Base-by-base conservation (phyloP, 352 stramenopile species). In the Globisporangium irregulare region DNA sequence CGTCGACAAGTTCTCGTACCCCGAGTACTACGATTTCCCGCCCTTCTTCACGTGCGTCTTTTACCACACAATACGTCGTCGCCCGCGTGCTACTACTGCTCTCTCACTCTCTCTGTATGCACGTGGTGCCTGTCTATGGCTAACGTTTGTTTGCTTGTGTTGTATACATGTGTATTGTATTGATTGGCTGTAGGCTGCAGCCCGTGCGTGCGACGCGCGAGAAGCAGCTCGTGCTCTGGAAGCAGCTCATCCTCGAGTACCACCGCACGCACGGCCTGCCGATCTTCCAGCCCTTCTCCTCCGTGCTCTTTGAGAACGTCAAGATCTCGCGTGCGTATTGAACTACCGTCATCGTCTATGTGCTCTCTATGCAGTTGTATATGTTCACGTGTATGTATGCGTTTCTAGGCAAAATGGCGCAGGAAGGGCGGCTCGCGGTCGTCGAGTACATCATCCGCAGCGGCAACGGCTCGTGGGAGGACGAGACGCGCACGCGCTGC, bases 161-260 rank as follows among this genome's bases (percentile, higher is more conserved):
- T 32, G 27, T 32, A 2, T 32, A 32, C 27, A 3, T 32, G 27
- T 32, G 27, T 32, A 3, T 32, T 32, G 27, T 32, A 32, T 10
- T 24, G 53, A 12, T 32, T 6, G 24, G 32, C 32, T 27, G 6
- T 29, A 92, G 84, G 3, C 73, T 95, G 59, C 87, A 95, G 68
- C 87, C 87, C 43, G 84, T 95, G 68, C 87, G 87, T 8, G 83
- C 80, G 34, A 95, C 87, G 43, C 82, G 87, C 43, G 87, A 95
- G 77, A 95, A 95, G 76, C 87, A 95, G 72, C 79, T 95, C 66
- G 80, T 92, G 64, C 75, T 95, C 41, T 95, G 87, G 87, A 89
- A 93, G 80, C 80, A 93, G 73, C 77, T 95, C 32, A 82, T 95
- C 41, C 78, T 95, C 22, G 86, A 95, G 72, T 93, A 90, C 72